A percentile compares a stretch with the other conserved stretches of the same genome.
phyloP scores from a whole-genome alignment of 805 yeast genomes.

The Barnettozyma vustinii region DNA sequence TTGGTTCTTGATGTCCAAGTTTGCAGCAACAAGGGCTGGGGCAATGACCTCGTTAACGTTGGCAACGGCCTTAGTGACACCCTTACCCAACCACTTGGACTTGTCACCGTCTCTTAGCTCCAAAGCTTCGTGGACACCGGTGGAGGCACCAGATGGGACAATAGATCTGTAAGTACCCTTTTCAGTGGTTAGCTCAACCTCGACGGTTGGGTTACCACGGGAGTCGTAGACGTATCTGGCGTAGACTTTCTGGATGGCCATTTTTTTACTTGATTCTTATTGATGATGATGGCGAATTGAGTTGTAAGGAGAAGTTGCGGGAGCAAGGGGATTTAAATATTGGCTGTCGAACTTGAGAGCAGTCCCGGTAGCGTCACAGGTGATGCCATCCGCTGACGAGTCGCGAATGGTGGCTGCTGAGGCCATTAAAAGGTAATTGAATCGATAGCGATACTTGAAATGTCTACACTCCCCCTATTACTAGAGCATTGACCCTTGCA shows the following conservation, averaged over 20 bases:
- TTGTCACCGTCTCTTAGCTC: constrained; percentile 98
- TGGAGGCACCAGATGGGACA: constrained; percentile 99
- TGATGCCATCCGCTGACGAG: constrained; percentile 4
- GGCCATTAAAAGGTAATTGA: neutral
- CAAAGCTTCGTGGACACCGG: constrained; percentile 97
- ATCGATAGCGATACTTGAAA: neutral
- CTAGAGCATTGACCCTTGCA: neutral
- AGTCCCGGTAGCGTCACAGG: neutral
- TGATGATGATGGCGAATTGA: neutral
- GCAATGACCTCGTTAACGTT: constrained; percentile 94
- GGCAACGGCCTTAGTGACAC: constrained; percentile 94
- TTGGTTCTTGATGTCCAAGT: constrained; percentile 85
- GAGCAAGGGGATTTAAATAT: neutral
- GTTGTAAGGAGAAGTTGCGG: neutral
- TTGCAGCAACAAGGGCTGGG: constrained; percentile 81
- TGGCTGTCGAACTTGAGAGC: neutral
- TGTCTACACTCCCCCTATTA: neutral
- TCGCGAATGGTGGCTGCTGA: neutral
- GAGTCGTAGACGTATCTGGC: constrained; percentile 99
- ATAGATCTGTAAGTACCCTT: constrained; percentile 94
- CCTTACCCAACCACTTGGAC: constrained; percentile 97
- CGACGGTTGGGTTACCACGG: constrained; percentile 99
- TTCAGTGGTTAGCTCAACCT: constrained; percentile 91
- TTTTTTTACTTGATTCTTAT: constrained; percentile 25
- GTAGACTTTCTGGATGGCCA: constrained; percentile 84